Evolutionary conservation across 2,329 filamentous ascomycete genomes (phyloP).

Genomic region (Penicillium sp.): DNA sequence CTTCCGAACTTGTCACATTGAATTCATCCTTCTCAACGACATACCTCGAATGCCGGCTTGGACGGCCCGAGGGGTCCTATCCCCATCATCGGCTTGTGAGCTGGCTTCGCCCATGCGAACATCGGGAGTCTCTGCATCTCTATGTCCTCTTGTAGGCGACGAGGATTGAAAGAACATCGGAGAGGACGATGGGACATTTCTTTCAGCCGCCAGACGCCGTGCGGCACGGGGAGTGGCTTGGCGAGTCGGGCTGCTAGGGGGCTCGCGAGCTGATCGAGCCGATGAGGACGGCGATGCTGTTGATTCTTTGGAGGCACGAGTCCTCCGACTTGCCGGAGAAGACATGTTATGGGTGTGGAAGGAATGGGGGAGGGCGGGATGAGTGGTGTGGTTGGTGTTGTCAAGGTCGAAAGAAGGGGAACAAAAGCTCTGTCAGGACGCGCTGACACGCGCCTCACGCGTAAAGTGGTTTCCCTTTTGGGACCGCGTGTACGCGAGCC

Average conservation of each 20-base stretch:
- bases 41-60: slow-evolving; percentile 40
- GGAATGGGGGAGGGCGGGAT: slow-evolving; percentile 8
- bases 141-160: slow-evolving; percentile 50
- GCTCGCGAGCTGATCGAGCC: slow-evolving; percentile 27
- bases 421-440: slow-evolving; percentile 24
- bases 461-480: slow-evolving; percentile 32
- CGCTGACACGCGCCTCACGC: slow-evolving; percentile 28
- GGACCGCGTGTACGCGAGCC: slow-evolving; percentile 16
- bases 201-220: slow-evolving; percentile 38
- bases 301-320: slow-evolving; percentile 39
- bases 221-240: slow-evolving; percentile 47
- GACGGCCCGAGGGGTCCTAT: slow-evolving; percentile 41
- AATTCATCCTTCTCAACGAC: background rate
- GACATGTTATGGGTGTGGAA: slow-evolving; percentile 35
- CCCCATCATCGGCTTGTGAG: slow-evolving; percentile 46
- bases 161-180: slow-evolving; percentile 73
- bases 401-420: slow-evolving; percentile 21
- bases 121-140: slow-evolving; percentile 39
- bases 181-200: slow-evolving; percentile 61
- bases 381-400: slow-evolving; percentile 14
- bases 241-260: slow-evolving; percentile 33
- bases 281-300: slow-evolving; percentile 37
- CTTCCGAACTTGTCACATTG: background rate
- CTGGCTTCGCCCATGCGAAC: slow-evolving; percentile 44
- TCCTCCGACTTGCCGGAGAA: slow-evolving; percentile 42